Evolutionary conservation across 805 yeast species (phyloP), one percentile per base, ranked within the genome.

Genomic region (Monosporozyma aquatica): DNA sequence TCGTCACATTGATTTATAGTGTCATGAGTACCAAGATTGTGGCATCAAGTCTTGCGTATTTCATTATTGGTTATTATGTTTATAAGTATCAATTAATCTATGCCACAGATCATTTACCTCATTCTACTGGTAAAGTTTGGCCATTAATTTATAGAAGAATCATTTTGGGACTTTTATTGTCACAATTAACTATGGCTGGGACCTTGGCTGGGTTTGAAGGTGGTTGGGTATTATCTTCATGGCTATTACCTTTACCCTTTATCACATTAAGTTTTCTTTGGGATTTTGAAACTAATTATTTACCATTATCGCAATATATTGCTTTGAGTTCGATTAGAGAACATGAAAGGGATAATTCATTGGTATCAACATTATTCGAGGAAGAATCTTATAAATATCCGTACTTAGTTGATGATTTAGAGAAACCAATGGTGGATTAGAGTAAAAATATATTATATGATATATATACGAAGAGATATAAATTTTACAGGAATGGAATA

Each of bases 101-200:
- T 59, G 82, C 95, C 0, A 82, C 92, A 67, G 87, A 87, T 25
- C 97, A 92, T 61, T 89, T 95, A 8, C 96, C 94, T 29, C 97
- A 92, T 64, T 87, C 96, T 0, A 92, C 96, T 0, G 98, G 97
- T 1, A 84, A 83, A 57, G 94, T 90, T 1, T 90, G 97, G 97
- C 95, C 96, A 0, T 68, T 87, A 38, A 80, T 90, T 2, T 82
- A 84, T 55, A 71, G 95, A 52, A 71, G 98, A 50, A 77, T 89
- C 1, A 76, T 84, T 43, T 58, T 87, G 44, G 97, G 97, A 0
- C 64, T 90, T 21, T 62, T 84, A 26, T 68, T 90, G 13, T 87
- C 90, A 61, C 98, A 92, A 57, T 64, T 90, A 45, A 87, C 95
- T 10, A 87, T 89, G 85, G 87, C 90, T 0, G 97, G 97, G 3